Conservation (phyloP, 2,329 filamentous ascomycete species). For the Trichoderma lentiforme region DNA sequence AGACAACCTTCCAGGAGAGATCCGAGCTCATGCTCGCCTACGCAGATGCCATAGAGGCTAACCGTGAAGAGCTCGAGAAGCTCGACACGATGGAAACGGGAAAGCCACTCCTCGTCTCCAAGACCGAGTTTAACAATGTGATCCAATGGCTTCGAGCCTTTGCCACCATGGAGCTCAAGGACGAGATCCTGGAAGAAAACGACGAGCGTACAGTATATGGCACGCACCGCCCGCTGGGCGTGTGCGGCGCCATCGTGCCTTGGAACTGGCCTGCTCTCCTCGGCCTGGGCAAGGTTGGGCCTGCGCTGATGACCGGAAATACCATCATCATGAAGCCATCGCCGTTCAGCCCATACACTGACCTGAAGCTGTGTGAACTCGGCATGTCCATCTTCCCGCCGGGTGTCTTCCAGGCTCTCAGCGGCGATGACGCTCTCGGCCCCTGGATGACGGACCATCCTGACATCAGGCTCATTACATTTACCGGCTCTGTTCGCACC, state of each 20-base stretch:
- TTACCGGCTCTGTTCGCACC: constrained; percentile 71
- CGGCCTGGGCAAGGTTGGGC: constrained; percentile 51
- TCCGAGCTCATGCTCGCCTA: constrained; percentile 25
- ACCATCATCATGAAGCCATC: constrained; percentile 56
- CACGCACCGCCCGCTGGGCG: constrained; percentile 35
- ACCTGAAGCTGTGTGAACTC: constrained; percentile 58
- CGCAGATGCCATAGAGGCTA: constrained; percentile 28
- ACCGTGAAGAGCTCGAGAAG: constrained; percentile 24
- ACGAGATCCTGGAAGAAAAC: constrained; percentile 38
- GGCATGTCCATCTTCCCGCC: constrained; percentile 55
- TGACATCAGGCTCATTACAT: constrained; percentile 59
- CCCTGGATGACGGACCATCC: constrained; percentile 56
- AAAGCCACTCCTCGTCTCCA: constrained; percentile 23
- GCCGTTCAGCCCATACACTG: constrained; percentile 55
- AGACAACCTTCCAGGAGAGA: constrained; percentile 27
- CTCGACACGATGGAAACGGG: constrained; percentile 27
- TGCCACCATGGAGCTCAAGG: constrained; percentile 32
- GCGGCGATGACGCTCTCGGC: constrained; percentile 58
- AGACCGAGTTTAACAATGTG: constrained; percentile 24
- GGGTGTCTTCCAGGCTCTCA: constrained; percentile 59
- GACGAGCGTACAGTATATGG: constrained; percentile 20
- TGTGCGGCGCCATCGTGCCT: constrained; percentile 46
- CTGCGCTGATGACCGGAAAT: constrained; percentile 56
- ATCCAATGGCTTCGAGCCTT: constrained; percentile 29
- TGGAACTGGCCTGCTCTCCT: constrained; percentile 49